Conservation (phyloP, 2,329 filamentous ascomycete genomes). For the Ophiostoma australiae region DNA sequence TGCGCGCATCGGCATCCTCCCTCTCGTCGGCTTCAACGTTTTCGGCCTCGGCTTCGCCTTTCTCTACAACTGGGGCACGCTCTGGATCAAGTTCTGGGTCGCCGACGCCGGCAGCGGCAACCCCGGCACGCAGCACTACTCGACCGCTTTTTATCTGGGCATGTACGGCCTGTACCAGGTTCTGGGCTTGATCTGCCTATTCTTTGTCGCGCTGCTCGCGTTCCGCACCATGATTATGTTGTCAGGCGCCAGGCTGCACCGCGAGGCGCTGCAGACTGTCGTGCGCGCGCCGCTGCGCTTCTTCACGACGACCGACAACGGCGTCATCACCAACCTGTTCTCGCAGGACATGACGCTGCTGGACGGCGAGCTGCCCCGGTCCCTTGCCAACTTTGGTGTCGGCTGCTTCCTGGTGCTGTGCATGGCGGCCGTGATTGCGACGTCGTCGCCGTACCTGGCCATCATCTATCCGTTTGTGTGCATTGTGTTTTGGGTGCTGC, state of each 20-base stretch:
- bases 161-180: conserved; percentile 32
- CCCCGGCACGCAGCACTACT: conserved; percentile 21
- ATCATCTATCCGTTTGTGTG: conserved; percentile 48
- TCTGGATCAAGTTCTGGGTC: conserved; percentile 35
- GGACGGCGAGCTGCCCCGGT: conserved; percentile 37
- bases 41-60: conserved; percentile 28
- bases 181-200: conserved; percentile 18
- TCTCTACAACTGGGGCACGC: conserved; percentile 29
- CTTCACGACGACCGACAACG: conserved; percentile 37
- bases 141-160: conserved; percentile 33
- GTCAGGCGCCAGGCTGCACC: conserved; percentile 31
- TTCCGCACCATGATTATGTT: conserved; percentile 28
- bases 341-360: conserved; percentile 42
- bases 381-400: conserved; percentile 30
- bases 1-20: not conserved
- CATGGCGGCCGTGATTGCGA: conserved; percentile 33
- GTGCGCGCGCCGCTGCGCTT: conserved; percentile 35
- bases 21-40: conserved; percentile 24
- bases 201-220: conserved; percentile 2
- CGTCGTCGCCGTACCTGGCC: conserved; percentile 31
- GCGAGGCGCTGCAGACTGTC: conserved; percentile 33
- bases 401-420: conserved; percentile 29
- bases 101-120: conserved; percentile 25
- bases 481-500: conserved; percentile 45
- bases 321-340: conserved; percentile 38